Conservation (phyloP, 2,329 filamentous ascomycete genomes). For the Bipolaris oryzae region DNA sequence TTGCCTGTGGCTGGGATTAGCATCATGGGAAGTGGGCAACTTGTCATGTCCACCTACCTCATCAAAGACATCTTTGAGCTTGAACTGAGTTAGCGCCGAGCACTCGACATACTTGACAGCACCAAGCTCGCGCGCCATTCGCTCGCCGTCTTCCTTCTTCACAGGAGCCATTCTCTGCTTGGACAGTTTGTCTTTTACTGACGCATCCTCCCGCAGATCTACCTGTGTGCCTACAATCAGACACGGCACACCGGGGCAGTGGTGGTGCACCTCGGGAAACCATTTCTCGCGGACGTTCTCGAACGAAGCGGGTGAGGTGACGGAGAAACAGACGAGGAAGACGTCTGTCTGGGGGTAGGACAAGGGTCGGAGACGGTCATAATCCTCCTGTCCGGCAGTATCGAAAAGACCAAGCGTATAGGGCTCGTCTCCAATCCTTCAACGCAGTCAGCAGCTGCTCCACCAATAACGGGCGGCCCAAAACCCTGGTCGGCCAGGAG, state of each 20-base stretch:
- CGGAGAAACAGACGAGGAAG: conserved; percentile 98
- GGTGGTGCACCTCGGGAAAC: conserved; percentile 98
- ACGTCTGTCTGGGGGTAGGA: conserved; percentile 99
- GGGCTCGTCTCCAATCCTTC: conserved; percentile 97
- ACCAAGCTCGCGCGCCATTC: conserved; percentile 96
- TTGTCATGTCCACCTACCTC: conserved; percentile 67
- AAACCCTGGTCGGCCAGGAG: not conserved
- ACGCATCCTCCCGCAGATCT: conserved; percentile 87
- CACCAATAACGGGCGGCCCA: not conserved
- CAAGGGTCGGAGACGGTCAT: conserved; percentile 92
- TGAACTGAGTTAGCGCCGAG: conserved; percentile 96
- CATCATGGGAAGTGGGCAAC: not conserved
- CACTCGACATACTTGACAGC: conserved; percentile 99
- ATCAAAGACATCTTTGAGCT: conserved; percentile 98
- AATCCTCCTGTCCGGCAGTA: conserved; percentile 99
- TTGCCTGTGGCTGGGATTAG: conserved; percentile 66
- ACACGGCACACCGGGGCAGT: conserved; percentile 97
- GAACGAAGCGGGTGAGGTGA: conserved; percentile 95
- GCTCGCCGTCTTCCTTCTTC: conserved; percentile 87
- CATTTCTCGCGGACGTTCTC: conserved; percentile 99
- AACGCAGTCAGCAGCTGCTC: conserved; percentile 32
- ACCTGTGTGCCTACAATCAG: conserved; percentile 97
- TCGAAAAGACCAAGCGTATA: conserved; percentile 97
- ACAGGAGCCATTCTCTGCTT: conserved; percentile 98
- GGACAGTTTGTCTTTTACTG: conserved; percentile 85